Evolutionary conservation across 257 asterid species (phyloP).

Genomic region (Ilex asprella): DNA sequence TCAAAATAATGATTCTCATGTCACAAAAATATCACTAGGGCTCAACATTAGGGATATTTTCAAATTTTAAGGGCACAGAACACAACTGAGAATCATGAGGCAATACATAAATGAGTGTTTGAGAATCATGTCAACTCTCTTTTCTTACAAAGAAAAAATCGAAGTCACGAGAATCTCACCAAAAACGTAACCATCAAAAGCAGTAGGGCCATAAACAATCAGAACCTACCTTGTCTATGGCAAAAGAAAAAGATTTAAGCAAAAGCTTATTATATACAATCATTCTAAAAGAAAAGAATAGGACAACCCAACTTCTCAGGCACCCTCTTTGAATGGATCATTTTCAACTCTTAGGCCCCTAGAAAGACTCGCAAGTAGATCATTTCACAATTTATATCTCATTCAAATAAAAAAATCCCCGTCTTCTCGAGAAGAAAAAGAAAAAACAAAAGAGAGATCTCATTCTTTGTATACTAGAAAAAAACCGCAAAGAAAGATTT

Average conservation of each 20-base stretch:
- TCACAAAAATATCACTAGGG: no score
- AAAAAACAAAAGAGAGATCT: no score
- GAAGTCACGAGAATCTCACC: constrained; percentile 22
- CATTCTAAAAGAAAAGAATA: no score
- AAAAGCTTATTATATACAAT: no score
- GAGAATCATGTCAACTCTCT: constrained; percentile 4
- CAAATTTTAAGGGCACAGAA: no score
- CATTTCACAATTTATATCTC: neutral
- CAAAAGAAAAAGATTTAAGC: no score
- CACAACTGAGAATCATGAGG: no score
- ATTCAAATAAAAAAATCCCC: neutral
- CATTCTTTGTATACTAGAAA: no score
- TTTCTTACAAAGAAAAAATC: neutral
- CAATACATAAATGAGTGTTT: neutral
- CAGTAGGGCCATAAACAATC: constrained; percentile 12
- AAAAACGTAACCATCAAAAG: constrained; percentile 15
- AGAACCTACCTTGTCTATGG: neutral
- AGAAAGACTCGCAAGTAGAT: no score
- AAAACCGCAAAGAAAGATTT: no score
- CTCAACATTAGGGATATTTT: no score
- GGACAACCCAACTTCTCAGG: constrained; percentile 7
- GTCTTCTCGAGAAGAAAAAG: neutral
- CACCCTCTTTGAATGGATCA: constrained; percentile 16
- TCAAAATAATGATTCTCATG: no score
- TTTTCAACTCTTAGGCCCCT: constrained; percentile 11